Conservation (phyloP, 257 asterid species). For the Nicotiana otophora region DNA sequence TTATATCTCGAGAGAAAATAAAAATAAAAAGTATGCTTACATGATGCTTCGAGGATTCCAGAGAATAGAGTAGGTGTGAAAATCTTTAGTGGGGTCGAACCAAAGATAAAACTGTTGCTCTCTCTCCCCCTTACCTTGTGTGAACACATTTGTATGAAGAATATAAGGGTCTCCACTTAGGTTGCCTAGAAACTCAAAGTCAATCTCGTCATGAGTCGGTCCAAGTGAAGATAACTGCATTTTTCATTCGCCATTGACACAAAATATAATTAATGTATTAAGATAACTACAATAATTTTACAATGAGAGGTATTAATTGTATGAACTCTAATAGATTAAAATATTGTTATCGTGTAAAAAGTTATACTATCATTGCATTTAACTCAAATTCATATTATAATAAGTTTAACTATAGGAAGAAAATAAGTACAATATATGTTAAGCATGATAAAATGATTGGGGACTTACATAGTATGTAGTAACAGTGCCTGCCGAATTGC, state of each 20-base stretch:
- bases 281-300: no score
- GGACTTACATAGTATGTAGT: neutral
- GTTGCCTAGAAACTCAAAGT: conserved; percentile 56
- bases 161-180: conserved; percentile 47
- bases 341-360: no score
- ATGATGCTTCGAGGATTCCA: conserved; percentile 60
- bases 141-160: conserved; percentile 46
- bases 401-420: no score
- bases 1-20: neutral
- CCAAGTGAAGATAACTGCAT: conserved; percentile 45
- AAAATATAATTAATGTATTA: no score
- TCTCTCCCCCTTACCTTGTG: conserved; percentile 41
- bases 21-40: conserved; percentile 14
- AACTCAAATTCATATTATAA: no score
- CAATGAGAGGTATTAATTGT: no score
- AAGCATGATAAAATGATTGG: neutral
- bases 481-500: conserved; percentile 46
- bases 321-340: no score
- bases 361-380: no score
- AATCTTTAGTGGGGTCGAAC: conserved; percentile 54
- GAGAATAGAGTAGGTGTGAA: conserved; percentile 52
- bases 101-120: conserved; percentile 53
- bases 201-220: conserved; percentile 45
- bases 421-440: neutral
- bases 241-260: neutral